Conservation (phyloP, 345 rosid genomes). For the Boechera retrofracta region DNA sequence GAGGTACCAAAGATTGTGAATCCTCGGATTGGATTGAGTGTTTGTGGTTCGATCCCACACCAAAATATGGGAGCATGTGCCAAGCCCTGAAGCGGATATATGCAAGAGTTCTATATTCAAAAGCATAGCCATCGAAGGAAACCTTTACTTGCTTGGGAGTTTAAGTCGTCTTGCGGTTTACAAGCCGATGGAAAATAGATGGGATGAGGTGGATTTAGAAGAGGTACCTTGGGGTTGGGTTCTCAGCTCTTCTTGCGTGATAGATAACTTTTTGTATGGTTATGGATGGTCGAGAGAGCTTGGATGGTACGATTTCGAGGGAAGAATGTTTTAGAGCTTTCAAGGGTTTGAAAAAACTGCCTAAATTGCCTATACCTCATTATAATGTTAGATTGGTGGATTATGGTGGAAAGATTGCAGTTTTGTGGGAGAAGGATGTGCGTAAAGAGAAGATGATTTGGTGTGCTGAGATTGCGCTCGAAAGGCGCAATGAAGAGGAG, state of each 20-base stretch:
- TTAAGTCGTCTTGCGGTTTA: too few relatives aligned
- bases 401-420: constrained; percentile 64
- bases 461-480: constrained; percentile 65
- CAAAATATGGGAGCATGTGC: constrained; percentile 37
- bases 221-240: constrained; percentile 58
- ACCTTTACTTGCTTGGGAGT: neutral
- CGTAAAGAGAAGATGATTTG: constrained; percentile 49
- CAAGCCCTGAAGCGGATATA: neutral
- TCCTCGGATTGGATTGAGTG: constrained; percentile 61
- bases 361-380: constrained; percentile 57
- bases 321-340: constrained; percentile 53
- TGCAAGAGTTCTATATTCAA: neutral
- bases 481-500: constrained; percentile 48
- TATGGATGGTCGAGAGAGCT: constrained; percentile 57
- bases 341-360: constrained; percentile 53
- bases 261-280: constrained; percentile 48
- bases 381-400: constrained; percentile 34
- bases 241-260: constrained; percentile 47
- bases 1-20: constrained; percentile 57
- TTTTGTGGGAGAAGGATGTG: constrained; percentile 62
- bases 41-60: constrained; percentile 50
- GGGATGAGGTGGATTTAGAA: constrained; percentile 58
- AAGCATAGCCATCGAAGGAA: neutral
- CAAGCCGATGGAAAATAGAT: constrained; percentile 23
- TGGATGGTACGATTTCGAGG: constrained; percentile 44